Base-by-base conservation (phyloP, 352 stramenopile genomes). In the Blastocystis sp. region DNA sequence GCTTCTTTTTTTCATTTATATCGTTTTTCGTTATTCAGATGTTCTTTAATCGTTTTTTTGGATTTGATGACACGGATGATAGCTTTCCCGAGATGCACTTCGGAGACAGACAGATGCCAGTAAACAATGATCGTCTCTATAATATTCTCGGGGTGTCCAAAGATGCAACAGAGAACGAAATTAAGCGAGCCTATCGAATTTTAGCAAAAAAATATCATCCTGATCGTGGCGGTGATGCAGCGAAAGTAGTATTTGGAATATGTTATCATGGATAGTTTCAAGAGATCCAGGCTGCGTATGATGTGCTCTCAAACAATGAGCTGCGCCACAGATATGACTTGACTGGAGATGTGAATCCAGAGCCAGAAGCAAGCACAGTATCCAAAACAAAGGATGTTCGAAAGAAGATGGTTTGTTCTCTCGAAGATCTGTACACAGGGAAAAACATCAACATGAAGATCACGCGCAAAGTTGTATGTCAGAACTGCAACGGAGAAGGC, bases 341-440 rank as follows among this genome's bases (percentile, higher is more conserved):
- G 93, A 98, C 98, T 90, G 97, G 97, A 69, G 95, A 98, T 79
- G 20, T n/a, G 50, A 59, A 13, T n/a, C 13, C 20, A n/a, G 50
- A 59, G 11, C 11, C 13, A n/a, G 50, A 59, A n/a, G 1, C 0
- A 1, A 59, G 20, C 11, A 59, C 2, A 3, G 2, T 59, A n/a
- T 59, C 13, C 50, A 59, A 3, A 92, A 96, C 96, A 73, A 95
- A 98, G 76, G 95, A 98, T 90, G 92, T 98, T 70, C 92, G 95
- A 45, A 95, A 98, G 92, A 94, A 94, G 50, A 92, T 98, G 81
- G 97, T 98, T 91, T 96, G 98, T 34, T 98, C 94, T 70, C 93
- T 99, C 55, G 97, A 99, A 91, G 97, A 99, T 91, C 91, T 99
- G 66, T 99, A 98, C 94, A 98, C 98, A 90, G 97, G 97, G 90